Evolutionary conservation across 371 early-diverging fungal genomes (phyloP).

Genomic region (Sporodiniella umbellata): DNA sequence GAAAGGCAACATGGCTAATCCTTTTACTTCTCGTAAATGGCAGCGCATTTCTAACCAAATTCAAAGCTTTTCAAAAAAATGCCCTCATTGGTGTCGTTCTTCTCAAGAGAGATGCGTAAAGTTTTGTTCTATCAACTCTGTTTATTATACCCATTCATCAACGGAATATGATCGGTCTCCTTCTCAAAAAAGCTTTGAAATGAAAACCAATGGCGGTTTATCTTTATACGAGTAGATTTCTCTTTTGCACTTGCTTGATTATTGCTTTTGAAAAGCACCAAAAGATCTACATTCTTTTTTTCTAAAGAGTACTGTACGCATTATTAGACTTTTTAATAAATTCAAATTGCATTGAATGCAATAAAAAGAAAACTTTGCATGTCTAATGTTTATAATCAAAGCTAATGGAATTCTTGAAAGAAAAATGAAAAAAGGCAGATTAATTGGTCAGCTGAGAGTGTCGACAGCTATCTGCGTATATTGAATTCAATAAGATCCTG

Average conservation of each 20-base stretch:
- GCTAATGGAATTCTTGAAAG: no score
- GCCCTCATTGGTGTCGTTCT: background rate
- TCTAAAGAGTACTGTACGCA: no score
- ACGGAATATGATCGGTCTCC: conserved; percentile 25
- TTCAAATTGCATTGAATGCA: no score
- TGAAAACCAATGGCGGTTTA: background rate
- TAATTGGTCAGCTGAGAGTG: no score
- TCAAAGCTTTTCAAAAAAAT: background rate
- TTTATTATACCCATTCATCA: conserved; percentile 29
- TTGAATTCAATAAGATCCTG: no score
- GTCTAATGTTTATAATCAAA: no score
- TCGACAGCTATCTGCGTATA: no score
- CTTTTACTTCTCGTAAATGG: background rate
- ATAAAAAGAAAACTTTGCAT: no score
- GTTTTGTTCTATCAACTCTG: conserved; percentile 20
- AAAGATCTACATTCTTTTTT: background rate
- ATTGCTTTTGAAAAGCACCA: background rate
- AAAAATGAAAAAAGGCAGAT: no score
- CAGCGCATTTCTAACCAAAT: background rate
- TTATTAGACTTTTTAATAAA: no score
- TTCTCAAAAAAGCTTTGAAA: background rate
- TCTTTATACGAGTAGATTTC: background rate
- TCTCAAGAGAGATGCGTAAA: conserved; percentile 17
- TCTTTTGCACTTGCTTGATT: background rate
- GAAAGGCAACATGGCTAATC: background rate